phyloP scores from a whole-genome alignment of 768 basidiomycete species.

The Panellus pusillus region DNA sequence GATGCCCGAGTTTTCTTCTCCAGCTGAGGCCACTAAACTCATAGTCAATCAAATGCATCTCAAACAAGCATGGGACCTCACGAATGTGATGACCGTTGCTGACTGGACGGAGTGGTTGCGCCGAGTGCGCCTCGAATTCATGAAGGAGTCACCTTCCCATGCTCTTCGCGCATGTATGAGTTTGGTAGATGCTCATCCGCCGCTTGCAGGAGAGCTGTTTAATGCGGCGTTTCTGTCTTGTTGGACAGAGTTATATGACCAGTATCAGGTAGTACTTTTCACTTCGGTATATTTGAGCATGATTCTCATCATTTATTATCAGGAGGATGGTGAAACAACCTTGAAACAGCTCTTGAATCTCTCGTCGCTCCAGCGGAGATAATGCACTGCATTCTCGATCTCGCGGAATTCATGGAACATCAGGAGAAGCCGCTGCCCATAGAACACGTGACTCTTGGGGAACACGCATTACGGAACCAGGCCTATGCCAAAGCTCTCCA shows the following conservation, averaged over 20 bases:
- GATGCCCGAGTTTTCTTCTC: conserved; percentile 73
- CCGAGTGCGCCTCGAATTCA: conserved; percentile 88
- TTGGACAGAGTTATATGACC: conserved; percentile 94
- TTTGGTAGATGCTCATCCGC: conserved; percentile 87
- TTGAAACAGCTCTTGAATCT: conserved; percentile 83
- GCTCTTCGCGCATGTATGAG: conserved; percentile 97
- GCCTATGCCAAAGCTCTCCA: conserved; percentile 98
- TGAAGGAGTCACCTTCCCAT: conserved; percentile 97
- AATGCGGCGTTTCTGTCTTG: conserved; percentile 98
- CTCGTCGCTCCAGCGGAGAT: conserved; percentile 80
- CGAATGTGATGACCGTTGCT: conserved; percentile 69
- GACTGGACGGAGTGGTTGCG: conserved; percentile 98
- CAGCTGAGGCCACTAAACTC: conserved; percentile 85
- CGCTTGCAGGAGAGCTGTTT: conserved; percentile 91
- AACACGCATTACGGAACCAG: conserved; percentile 89
- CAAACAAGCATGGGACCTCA: conserved; percentile 94
- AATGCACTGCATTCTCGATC: conserved; percentile 85
- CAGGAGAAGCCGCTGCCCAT: conserved; percentile 96
- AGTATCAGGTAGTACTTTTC: conserved; percentile 75
- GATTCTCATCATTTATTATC: conserved; percentile 17
- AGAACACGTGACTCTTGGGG: conserved; percentile 88
- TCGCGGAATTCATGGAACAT: conserved; percentile 99
- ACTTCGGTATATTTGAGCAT: neutral
- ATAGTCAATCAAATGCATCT: conserved; percentile 96
- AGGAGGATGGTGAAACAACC: conserved; percentile 96